Percentiles rank a stretch among this genome's conserved stretches.
These are phyloP conservation scores for Austroboletus novae-zelandiae DNA, from an alignment of 1,284 basidiomycete species.

Conservation along the genomic window DNA sequence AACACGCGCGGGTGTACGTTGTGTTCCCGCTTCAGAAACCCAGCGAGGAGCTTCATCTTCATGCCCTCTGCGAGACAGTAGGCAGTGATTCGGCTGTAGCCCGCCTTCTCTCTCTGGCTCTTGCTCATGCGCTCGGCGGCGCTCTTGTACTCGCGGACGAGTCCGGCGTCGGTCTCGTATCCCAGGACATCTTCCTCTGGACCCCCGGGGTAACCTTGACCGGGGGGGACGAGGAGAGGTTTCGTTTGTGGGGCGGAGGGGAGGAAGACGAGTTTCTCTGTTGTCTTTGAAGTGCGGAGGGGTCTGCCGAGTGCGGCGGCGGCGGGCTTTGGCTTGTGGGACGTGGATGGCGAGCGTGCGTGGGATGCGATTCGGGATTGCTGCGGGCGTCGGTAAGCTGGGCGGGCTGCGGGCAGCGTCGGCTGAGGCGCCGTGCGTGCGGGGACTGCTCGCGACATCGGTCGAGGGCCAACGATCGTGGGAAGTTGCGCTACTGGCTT, in stretches of 20 bases:
- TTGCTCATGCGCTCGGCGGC: constrained; percentile 80
- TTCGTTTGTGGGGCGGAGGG: constrained; percentile 90
- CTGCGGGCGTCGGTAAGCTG: constrained; percentile 20
- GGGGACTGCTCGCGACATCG: constrained; percentile 13
- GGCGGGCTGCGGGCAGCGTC: constrained; percentile 21
- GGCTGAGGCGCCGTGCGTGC: constrained; percentile 21
- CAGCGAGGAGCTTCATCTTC: constrained; percentile 76
- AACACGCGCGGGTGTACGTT: constrained; percentile 88
- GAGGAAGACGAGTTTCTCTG: constrained; percentile 87
- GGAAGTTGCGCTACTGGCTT: neutral
- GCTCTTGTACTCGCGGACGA: constrained; percentile 68
- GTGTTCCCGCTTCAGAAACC: constrained; percentile 90
- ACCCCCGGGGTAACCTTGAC: constrained; percentile 12
- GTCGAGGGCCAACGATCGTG: constrained; percentile 1
- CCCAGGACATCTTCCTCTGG: constrained; percentile 56
- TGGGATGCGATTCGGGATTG: constrained; percentile 24
- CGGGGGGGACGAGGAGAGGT: constrained; percentile 54
- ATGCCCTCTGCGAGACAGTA: constrained; percentile 86
- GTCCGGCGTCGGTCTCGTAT: constrained; percentile 61
- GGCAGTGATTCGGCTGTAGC: constrained; percentile 78
- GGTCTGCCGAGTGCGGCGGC: constrained; percentile 43
- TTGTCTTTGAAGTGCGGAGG: constrained; percentile 86
- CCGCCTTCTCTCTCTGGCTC: constrained; percentile 70
- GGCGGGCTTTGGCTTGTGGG: constrained; percentile 15
- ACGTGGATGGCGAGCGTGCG: constrained; percentile 10